phyloP scores from a whole-genome alignment of 441 rosid genomes.

The Corymbia calophylla region DNA sequence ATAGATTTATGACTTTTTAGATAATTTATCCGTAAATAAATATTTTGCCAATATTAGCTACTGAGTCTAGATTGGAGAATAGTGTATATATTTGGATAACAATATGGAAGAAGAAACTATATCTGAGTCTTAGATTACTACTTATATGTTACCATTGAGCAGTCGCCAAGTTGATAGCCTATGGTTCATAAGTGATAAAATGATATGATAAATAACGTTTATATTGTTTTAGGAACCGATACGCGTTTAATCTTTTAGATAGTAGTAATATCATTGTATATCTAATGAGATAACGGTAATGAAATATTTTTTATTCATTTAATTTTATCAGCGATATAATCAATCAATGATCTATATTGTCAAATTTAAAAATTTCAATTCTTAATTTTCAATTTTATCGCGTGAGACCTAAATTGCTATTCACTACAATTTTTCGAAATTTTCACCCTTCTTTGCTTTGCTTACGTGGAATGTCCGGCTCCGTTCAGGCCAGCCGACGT shows the following conservation, averaged over 20 bases:
- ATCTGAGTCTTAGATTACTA: neutral
- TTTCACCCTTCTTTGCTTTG: neutral
- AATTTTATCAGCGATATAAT: too few species aligned
- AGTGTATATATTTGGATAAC: too few species aligned
- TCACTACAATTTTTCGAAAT: neutral
- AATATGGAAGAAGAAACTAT: too few species aligned
- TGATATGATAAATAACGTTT: neutral
- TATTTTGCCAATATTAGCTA: too few species aligned
- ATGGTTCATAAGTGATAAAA: neutral
- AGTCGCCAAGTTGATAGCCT: neutral
- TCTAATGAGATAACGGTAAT: neutral
- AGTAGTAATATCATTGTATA: neutral
- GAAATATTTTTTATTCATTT: neutral
- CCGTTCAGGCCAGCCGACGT: neutral
- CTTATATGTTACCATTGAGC: neutral
- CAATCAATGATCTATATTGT: neutral
- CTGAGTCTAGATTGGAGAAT: too few species aligned
- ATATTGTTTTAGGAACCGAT: neutral
- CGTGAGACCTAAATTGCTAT: neutral
- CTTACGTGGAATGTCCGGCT: neutral
- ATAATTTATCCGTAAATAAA: too few species aligned
- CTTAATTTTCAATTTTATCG: neutral
- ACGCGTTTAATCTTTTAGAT: too few species aligned
- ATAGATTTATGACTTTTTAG: too few species aligned
- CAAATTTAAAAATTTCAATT: neutral